A percentile compares a stretch with the other conserved stretches of the same genome.
Evolutionary conservation across 352 stramenopile species (phyloP).

Genomic region (Phytophthora lateralis): DNA sequence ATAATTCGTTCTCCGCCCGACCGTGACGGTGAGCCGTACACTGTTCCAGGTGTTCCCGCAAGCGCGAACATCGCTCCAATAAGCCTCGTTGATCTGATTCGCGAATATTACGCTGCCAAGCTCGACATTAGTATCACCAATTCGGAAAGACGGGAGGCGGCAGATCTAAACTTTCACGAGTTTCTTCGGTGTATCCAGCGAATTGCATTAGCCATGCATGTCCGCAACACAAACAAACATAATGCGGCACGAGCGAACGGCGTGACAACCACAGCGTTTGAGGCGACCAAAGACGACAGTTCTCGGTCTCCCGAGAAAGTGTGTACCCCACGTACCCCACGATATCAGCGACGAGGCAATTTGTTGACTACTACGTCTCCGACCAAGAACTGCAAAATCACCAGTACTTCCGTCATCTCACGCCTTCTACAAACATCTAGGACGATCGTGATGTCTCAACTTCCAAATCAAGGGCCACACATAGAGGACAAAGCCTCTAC

Average conservation of each 20-base stretch:
- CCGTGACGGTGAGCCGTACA: slow-evolving; percentile 62
- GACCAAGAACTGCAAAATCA: slow-evolving; percentile 69
- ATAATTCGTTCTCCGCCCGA: slow-evolving; percentile 54
- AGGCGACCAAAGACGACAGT: slow-evolving; percentile 58
- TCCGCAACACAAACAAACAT: slow-evolving; percentile 26
- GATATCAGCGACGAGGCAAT: slow-evolving; percentile 65
- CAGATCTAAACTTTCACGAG: slow-evolving; percentile 72
- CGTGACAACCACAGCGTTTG: slow-evolving; percentile 52
- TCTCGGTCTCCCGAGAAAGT: slow-evolving; percentile 26
- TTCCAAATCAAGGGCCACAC: slow-evolving; percentile 8
- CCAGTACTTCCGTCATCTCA: slow-evolving; percentile 64
- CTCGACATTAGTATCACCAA: slow-evolving; percentile 75
- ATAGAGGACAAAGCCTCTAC: not conserved
- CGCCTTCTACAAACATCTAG: slow-evolving; percentile 58
- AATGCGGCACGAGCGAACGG: slow-evolving; percentile 33
- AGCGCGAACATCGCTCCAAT: slow-evolving; percentile 52
- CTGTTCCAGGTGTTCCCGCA: slow-evolving; percentile 26
- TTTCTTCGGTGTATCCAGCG: slow-evolving; percentile 76
- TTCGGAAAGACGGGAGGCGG: slow-evolving; percentile 45
- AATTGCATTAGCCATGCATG: slow-evolving; percentile 72
- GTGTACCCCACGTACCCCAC: slow-evolving; percentile 30
- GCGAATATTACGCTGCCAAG: slow-evolving; percentile 76
- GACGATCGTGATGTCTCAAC: slow-evolving; percentile 34
- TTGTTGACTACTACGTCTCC: slow-evolving; percentile 39
- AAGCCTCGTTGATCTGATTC: slow-evolving; percentile 65